Conservation (phyloP, 441 rosid species). For the Manihot esculenta region DNA sequence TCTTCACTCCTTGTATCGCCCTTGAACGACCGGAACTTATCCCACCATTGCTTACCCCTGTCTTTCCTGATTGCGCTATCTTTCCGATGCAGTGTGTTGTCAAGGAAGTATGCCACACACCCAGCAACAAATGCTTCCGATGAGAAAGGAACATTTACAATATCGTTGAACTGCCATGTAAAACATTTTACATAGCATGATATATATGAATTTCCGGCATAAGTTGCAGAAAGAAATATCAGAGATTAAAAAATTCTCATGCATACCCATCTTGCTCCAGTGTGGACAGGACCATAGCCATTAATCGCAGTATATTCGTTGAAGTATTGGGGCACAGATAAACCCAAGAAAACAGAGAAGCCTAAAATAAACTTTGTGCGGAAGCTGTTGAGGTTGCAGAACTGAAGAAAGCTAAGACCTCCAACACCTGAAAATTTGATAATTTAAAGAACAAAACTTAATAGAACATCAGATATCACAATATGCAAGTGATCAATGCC, state of each 20-base stretch:
- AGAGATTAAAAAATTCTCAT: neutral
- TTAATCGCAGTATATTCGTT: slow-evolving; percentile 85
- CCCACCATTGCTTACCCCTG: slow-evolving; percentile 99
- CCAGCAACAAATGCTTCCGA: slow-evolving; percentile 95
- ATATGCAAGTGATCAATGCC: slow-evolving; percentile 10
- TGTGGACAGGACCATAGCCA: slow-evolving; percentile 90
- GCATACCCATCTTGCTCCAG: slow-evolving; percentile 79
- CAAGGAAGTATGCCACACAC: slow-evolving; percentile 72
- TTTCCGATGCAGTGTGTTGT: slow-evolving; percentile 66
- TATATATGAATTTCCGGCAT: neutral
- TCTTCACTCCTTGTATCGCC: slow-evolving; percentile 76
- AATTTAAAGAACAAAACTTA: slow-evolving; percentile 3
- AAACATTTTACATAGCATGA: slow-evolving; percentile 7
- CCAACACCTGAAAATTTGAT: slow-evolving; percentile 53
- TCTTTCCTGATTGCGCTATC: slow-evolving; percentile 67
- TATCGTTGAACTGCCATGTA: slow-evolving; percentile 77
- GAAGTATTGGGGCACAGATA: slow-evolving; percentile 95
- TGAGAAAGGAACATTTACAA: slow-evolving; percentile 82
- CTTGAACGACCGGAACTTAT: slow-evolving; percentile 67
- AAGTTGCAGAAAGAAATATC: neutral
- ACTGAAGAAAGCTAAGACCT: slow-evolving; percentile 93
- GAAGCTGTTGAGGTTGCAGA: slow-evolving; percentile 93
- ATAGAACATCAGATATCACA: slow-evolving; percentile 10
- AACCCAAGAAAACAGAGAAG: slow-evolving; percentile 84
- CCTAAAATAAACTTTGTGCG: slow-evolving; percentile 78